A percentile compares a stretch with the other conserved stretches of the same genome.
Evolutionary conservation across 2,329 filamentous ascomycete genomes (phyloP).

Genomic region (Alternaria alternata): DNA sequence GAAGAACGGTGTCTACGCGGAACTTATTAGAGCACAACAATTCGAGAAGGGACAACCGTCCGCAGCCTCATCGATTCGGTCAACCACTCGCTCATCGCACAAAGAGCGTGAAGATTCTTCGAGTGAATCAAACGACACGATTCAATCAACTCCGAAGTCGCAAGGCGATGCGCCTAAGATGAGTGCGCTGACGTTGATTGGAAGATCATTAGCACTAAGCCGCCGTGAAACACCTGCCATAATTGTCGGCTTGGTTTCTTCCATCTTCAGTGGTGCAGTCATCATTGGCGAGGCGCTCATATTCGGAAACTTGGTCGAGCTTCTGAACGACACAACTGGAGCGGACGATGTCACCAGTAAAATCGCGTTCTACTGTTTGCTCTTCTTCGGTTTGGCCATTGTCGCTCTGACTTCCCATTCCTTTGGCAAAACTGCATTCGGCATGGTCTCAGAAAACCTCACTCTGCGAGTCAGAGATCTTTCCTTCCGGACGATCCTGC

Average conservation of each 20-base stretch:
- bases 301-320: constrained; percentile 43
- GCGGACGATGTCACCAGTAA: constrained; percentile 30
- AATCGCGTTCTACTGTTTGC: constrained; percentile 56
- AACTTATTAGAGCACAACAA: constrained; percentile 46
- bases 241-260: constrained; percentile 53
- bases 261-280: constrained; percentile 57
- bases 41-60: constrained; percentile 44
- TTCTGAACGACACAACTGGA: constrained; percentile 37
- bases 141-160: neutral
- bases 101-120: constrained; percentile 21
- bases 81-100: constrained; percentile 19
- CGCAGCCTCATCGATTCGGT: constrained; percentile 32
- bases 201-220: constrained; percentile 40
- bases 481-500: constrained; percentile 61
- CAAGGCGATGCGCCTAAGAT: constrained; percentile 16
- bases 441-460: constrained; percentile 57
- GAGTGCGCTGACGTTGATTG: constrained; percentile 28
- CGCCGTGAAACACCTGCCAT: constrained; percentile 52
- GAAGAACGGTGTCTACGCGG: constrained; percentile 41
- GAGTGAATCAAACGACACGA: constrained; percentile 4
- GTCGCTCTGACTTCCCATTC: constrained; percentile 58
- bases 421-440: constrained; percentile 57
- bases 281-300: constrained; percentile 63
- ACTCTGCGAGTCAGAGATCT: constrained; percentile 55
- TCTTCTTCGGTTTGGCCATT: constrained; percentile 64